Percentiles rank a stretch among this genome's conserved stretches.
Conservation (phyloP, 169 alveolate species). For the Ichthyophthirius multifiliis region DNA sequence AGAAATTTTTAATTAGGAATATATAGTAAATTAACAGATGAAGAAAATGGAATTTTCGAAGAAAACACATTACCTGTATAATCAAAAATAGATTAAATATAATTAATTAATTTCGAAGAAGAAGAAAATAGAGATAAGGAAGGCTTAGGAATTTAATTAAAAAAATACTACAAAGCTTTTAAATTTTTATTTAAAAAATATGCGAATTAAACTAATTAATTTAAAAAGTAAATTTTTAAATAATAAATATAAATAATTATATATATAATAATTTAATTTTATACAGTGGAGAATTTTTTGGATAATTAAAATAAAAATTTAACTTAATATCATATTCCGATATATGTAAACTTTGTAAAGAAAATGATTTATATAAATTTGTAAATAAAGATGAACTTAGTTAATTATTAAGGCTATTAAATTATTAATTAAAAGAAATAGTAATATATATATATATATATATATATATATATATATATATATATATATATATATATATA, state of each 20-base stretch:
- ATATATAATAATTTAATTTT: neutral
- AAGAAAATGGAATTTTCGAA: neutral
- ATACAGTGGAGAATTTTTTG: constrained; percentile 10
- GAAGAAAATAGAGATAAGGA: constrained; percentile 47
- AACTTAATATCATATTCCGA: constrained; percentile 18
- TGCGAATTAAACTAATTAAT: constrained; percentile 38
- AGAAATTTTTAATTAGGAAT: constrained; percentile 18
- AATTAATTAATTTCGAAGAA: constrained; percentile 22
- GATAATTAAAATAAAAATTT: neutral
- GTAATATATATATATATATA: neutral
- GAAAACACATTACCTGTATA: neutral
- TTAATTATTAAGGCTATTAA: neutral
- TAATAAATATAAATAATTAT: neutral
- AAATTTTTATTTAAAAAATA: constrained; percentile 57
- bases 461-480: neutral
- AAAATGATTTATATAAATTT: neutral
- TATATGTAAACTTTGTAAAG: constrained; percentile 17
- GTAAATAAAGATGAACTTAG: neutral
- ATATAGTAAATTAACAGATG: too few relatives aligned
- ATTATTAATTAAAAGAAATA: constrained; percentile 13
- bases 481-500: neutral
- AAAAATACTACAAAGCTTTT: constrained; percentile 38
- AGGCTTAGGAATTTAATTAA: constrained; percentile 15
- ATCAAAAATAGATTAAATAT: neutral
- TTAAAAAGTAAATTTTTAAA: constrained; percentile 5